Evolutionary conservation across 2,329 filamentous ascomycete genomes (phyloP), one percentile per base, ranked within the genome.

Genomic region (Penicillium hordei): DNA sequence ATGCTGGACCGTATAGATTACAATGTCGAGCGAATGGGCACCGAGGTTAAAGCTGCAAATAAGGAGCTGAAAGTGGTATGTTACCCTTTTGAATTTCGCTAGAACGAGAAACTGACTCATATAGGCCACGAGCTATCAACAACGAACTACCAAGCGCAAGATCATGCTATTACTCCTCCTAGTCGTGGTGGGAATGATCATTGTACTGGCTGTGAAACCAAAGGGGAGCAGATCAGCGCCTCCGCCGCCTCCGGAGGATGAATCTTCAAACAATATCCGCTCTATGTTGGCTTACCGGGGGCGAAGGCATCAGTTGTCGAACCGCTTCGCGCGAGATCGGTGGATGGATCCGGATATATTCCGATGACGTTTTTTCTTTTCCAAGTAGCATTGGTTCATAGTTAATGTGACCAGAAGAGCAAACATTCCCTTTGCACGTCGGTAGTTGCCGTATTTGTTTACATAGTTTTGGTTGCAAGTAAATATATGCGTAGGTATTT

Each of bases 1-100:
- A 90, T 95, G 84, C 82, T 96, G 23, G 93, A 96, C 75, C 88
- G 94, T 69, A 95, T 96, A 68, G 96, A 99, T 76, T 99, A 97
- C 78, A 99, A 99, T 68, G 92, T 99, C 52, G 94, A 99, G 77
- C 85, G 89, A 60, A 97, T 97, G 90, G 86, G 87, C n/a, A 88
- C 87, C 21, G 92, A 97, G 69, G 91, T 99, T 58, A 96, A 96
- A 72, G 90, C 84, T 21, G 94, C 94, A 3, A 91, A 96, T 61
- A 94, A 93, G 74, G 94, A 99, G 77, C 83, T 99, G 54, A 91
- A 87, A 61, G 87, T 95, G 56, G 89, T 80, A 72, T 44, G 77
- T 74, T 56, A 29, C 10, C 2, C 39, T 21, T 50, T 34, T 34
- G 17, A 19, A 38, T 33, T 36, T 15, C 17, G 1, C 42, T 55